Conservation (phyloP, 2,329 filamentous ascomycete species). For the Rasamsonia emersonii region DNA sequence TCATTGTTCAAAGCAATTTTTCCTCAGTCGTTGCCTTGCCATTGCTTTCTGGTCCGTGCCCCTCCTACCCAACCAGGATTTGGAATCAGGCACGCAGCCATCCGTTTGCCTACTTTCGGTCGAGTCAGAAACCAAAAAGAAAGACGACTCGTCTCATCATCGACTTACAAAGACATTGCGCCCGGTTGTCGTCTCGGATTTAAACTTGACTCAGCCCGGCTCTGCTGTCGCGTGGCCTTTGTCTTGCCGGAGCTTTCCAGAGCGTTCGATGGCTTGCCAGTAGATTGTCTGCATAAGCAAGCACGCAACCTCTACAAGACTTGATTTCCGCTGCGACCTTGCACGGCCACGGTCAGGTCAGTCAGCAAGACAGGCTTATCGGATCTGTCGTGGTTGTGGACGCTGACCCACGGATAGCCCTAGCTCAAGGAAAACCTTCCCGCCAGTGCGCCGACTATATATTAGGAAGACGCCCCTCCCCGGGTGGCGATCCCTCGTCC, state of each 20-base stretch:
- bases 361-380: background rate
- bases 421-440: conserved; percentile 10
- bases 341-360: conserved; percentile 8
- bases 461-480: conserved; percentile 6
- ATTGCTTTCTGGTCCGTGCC: no score
- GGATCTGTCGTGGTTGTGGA: conserved; percentile 2
- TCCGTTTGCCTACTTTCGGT: no score
- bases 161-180: no score
- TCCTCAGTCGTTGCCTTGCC: no score
- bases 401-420: conserved; percentile 7
- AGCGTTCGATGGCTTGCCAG: conserved; percentile 5
- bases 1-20: no score
- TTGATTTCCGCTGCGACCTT: conserved; percentile 6
- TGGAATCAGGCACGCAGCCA: no score
- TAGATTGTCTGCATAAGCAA: conserved; percentile 1
- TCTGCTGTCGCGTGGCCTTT: background rate
- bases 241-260: conserved; percentile 7
- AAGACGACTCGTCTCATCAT: no score
- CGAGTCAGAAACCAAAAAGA: no score
- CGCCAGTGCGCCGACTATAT: conserved; percentile 9
- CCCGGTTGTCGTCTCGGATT: conserved; percentile 1
- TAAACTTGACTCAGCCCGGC: background rate
- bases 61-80: no score
- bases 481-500: conserved; percentile 8
- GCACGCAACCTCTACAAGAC: conserved; percentile 3